Percentiles rank a stretch among this genome's conserved stretches.
These are phyloP conservation scores for Penicillium italicum DNA, from an alignment of 2,329 filamentous ascomycete genomes.

Conservation along the genomic window DNA sequence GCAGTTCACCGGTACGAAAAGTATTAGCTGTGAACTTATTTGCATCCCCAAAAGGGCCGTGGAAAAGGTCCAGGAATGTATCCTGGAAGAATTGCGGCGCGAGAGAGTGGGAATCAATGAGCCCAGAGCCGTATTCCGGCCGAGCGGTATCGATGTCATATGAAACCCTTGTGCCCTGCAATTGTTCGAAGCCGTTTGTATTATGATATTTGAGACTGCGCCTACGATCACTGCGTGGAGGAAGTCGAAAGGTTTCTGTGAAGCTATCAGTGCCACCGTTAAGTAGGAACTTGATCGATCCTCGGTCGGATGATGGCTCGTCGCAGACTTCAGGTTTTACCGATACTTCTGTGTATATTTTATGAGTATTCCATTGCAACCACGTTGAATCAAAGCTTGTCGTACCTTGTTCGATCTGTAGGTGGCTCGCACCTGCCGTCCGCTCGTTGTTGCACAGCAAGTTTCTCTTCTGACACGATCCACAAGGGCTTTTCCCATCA, in stretches of 20 bases:
- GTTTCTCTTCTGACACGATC: constrained; percentile 44
- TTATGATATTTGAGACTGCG: constrained; percentile 39
- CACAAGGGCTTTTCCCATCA: constrained; percentile 44
- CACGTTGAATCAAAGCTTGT: background rate
- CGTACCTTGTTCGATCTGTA: constrained; percentile 21
- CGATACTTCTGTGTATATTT: constrained; percentile 14
- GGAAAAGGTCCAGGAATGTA: constrained; percentile 39
- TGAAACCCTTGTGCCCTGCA: constrained; percentile 16
- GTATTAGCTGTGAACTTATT: constrained; percentile 25
- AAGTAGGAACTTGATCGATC: constrained; percentile 47
- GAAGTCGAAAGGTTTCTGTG: constrained; percentile 45
- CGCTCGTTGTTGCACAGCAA: constrained; percentile 40
- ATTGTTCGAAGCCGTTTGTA: constrained; percentile 26
- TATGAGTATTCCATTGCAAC: background rate
- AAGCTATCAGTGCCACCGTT: constrained; percentile 48
- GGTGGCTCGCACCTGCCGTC: constrained; percentile 16
- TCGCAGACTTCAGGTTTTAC: constrained; percentile 27
- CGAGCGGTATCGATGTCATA: constrained; percentile 13
- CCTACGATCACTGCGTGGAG: constrained; percentile 38
- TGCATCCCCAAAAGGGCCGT: constrained; percentile 33
- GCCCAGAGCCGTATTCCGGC: constrained; percentile 17
- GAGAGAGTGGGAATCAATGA: constrained; percentile 26
- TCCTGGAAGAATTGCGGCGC: constrained; percentile 34
- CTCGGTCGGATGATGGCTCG: constrained; percentile 38
- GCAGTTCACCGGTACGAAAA: constrained; percentile 16